Percentiles rank a stretch among this genome's conserved stretches.
Evolutionary conservation across 2,329 filamentous ascomycete genomes (phyloP).

Genomic region (Aspergillus latus): DNA sequence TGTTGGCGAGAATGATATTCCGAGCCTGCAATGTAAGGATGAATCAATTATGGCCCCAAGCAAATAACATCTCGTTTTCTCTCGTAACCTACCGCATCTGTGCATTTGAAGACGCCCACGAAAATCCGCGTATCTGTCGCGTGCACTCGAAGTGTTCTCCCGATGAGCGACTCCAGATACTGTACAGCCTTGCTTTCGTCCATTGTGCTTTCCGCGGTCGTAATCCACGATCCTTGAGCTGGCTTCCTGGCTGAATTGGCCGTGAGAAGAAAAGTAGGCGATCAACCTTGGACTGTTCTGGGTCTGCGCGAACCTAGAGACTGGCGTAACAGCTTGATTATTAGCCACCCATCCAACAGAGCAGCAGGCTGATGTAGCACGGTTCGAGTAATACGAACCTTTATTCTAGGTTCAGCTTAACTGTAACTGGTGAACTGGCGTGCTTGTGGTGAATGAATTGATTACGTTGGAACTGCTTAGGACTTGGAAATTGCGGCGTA

Average conservation of each 20-base stretch:
- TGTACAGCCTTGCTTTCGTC: conserved; percentile 36
- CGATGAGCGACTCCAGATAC: conserved; percentile 62
- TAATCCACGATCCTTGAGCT: not conserved
- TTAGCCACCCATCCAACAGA: not conserved
- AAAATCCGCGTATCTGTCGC: conserved; percentile 86
- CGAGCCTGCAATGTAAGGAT: conserved; percentile 60
- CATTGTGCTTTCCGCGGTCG: conserved; percentile 28
- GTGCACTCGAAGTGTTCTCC: conserved; percentile 75
- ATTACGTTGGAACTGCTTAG: not conserved
- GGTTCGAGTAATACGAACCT: not conserved
- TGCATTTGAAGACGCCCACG: conserved; percentile 89
- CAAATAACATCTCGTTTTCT: conserved; percentile 10
- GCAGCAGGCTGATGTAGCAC: not conserved
- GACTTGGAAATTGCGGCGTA: too few relatives aligned
- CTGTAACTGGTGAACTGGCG: not conserved
- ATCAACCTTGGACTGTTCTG: not conserved
- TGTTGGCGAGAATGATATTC: conserved; percentile 81
- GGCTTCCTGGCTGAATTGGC: not conserved
- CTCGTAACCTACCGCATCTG: conserved; percentile 68
- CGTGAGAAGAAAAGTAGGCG: not conserved
- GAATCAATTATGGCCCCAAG: conserved; percentile 18
- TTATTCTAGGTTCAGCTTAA: not conserved
- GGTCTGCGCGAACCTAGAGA: not conserved
- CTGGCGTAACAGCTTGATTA: not conserved
- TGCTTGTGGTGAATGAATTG: not conserved